phyloP scores from a whole-genome alignment of 176 grass and related monocot genomes.

The Rhynchospora tenuis region DNA sequence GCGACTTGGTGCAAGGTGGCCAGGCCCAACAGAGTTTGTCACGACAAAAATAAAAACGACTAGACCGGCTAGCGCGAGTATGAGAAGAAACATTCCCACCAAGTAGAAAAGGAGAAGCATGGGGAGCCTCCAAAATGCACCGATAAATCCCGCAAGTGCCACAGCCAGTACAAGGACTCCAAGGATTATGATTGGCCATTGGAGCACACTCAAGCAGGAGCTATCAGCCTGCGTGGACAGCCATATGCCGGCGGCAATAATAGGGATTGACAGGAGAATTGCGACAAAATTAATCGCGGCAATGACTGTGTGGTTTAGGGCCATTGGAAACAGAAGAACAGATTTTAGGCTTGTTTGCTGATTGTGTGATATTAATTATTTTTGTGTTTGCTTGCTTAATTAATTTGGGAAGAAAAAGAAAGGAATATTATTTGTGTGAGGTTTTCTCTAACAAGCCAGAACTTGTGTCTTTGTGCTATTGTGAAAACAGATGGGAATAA shows the following conservation, averaged over 20 bases:
- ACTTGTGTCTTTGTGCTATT: neutral
- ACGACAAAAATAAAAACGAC: slow-evolving; percentile 56
- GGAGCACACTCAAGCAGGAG: slow-evolving; percentile 67
- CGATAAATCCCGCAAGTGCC: slow-evolving; percentile 55
- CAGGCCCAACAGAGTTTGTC: slow-evolving; percentile 20
- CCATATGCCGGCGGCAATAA: slow-evolving; percentile 71
- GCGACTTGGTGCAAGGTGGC: slow-evolving; percentile 38
- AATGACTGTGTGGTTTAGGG: slow-evolving; percentile 40
- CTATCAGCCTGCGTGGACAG: slow-evolving; percentile 54
- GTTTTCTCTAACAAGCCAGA: neutral
- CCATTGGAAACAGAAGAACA: slow-evolving; percentile 30
- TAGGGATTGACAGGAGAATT: slow-evolving; percentile 65
- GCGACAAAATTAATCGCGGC: slow-evolving; percentile 58
- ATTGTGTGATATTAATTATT: neutral
- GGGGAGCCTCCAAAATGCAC: slow-evolving; percentile 64
- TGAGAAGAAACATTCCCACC: slow-evolving; percentile 56
- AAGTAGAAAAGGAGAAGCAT: slow-evolving; percentile 67
- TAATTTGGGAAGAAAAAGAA: neutral
- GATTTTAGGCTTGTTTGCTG: neutral
- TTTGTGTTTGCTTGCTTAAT: neutral
- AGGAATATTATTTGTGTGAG: neutral
- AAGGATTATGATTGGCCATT: slow-evolving; percentile 65
- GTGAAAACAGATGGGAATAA: neutral
- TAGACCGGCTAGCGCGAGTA: slow-evolving; percentile 34
- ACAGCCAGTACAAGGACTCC: slow-evolving; percentile 53